These are phyloP conservation scores for Diaporthe velutina DNA, from an alignment of 2,329 filamentous ascomycete species.

Conservation along the genomic window DNA sequence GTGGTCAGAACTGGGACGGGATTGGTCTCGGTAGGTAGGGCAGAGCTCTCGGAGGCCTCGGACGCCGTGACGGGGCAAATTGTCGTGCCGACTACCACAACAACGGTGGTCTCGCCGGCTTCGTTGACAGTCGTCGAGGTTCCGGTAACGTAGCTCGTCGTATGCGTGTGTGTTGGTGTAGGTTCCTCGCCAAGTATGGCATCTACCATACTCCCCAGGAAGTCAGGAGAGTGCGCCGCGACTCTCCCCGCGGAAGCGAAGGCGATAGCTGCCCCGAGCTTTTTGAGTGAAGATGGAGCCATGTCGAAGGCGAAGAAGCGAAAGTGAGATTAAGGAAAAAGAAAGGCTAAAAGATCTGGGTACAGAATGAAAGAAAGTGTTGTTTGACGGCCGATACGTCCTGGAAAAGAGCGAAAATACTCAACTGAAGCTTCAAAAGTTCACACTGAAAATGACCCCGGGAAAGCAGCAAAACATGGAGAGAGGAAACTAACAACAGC, in stretches of 20 bases:
- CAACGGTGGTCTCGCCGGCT: conserved; percentile 37
- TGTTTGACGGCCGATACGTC: conserved; percentile 32
- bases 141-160: conserved; percentile 35
- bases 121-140: conserved; percentile 33
- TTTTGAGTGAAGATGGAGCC: conserved; percentile 35
- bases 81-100: conserved; percentile 34
- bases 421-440: conserved; percentile 24
- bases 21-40: conserved; percentile 2
- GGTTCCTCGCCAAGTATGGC: conserved; percentile 31
- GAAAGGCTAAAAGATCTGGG: conserved; percentile 16
- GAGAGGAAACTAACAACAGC: not conserved
- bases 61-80: conserved; percentile 38
- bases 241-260: conserved; percentile 33
- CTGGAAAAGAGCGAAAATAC: conserved; percentile 32
- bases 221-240: conserved; percentile 32
- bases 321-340: conserved; percentile 4
- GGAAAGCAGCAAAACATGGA: conserved; percentile 33
- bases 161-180: conserved; percentile 29
- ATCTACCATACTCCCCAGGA: conserved; percentile 33
- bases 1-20: conserved; percentile 30
- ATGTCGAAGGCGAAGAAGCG: conserved; percentile 25
- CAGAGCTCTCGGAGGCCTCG: conserved; percentile 31
- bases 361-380: conserved; percentile 33
- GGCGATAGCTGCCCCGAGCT: conserved; percentile 35
- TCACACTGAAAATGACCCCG: conserved; percentile 24